Evolutionary conservation across 192 early-diverging fungal genomes (phyloP).

Genomic region (Rhizophlyctis rosea): DNA sequence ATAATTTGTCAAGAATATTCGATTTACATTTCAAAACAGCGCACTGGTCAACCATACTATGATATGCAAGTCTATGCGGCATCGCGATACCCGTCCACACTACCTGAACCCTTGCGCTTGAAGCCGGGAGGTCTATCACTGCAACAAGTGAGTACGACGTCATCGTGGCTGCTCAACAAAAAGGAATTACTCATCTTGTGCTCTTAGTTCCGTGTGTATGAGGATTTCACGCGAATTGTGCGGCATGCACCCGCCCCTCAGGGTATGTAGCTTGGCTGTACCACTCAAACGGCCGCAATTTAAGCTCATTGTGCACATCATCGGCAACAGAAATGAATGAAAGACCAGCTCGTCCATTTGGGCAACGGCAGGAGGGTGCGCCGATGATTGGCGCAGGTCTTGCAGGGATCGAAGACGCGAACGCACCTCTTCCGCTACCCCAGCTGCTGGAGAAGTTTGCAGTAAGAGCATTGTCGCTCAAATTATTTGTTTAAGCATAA

Average conservation of each 20-base stretch:
- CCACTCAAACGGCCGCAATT: no score
- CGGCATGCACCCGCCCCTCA: slow-evolving; percentile 3
- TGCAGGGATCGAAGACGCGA: background rate
- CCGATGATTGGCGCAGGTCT: background rate
- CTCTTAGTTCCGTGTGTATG: slow-evolving; percentile 69
- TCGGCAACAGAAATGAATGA: background rate
- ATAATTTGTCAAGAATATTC: background rate
- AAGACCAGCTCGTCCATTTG: background rate
- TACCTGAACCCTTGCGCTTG: slow-evolving; percentile 85
- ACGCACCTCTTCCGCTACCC: background rate
- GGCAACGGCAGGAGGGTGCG: background rate
- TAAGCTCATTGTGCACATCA: no score
- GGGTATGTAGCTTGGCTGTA: background rate
- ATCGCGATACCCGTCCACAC: slow-evolving; percentile 74
- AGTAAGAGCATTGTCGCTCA: no score
- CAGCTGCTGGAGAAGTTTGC: slow-evolving; percentile 15
- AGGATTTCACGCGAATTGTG: slow-evolving; percentile 59
- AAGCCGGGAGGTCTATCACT: slow-evolving; percentile 77
- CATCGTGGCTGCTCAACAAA: no score
- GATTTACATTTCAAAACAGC: slow-evolving; percentile 25
- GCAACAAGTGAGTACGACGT: slow-evolving; percentile 61
- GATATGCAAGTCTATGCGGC: slow-evolving; percentile 77
- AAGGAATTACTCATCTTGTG: no score
- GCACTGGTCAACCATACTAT: slow-evolving; percentile 85
- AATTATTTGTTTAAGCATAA: no score